A percentile compares a stretch with the other conserved stretches of the same genome.
Evolutionary conservation across 2,329 filamentous ascomycete genomes (phyloP).

Genomic region (Herpomyces periplanetae): DNA sequence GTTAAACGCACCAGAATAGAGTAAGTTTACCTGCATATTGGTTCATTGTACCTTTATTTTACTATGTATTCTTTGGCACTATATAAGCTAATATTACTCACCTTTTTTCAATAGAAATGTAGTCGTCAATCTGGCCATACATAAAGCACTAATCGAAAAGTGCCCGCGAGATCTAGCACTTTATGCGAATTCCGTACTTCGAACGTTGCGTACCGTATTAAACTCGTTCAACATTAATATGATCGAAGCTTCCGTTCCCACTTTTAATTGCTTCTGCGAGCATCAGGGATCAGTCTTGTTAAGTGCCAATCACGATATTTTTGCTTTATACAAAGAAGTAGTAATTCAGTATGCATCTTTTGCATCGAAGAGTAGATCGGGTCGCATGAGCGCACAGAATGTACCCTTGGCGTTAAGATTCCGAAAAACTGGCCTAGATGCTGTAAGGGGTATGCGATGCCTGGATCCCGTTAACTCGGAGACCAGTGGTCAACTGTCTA

Average conservation of each 20-base stretch:
- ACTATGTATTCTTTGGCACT: slow-evolving; percentile 3
- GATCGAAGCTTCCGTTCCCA: slow-evolving; percentile 54
- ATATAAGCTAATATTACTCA: slow-evolving; percentile 1
- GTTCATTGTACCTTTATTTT: slow-evolving; percentile 1
- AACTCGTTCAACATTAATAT: slow-evolving; percentile 58
- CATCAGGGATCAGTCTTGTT: slow-evolving; percentile 56
- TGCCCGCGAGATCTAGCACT: slow-evolving; percentile 57
- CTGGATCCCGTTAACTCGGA: slow-evolving; percentile 40
- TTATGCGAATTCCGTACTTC: slow-evolving; percentile 47
- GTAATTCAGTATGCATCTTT: slow-evolving; percentile 41
- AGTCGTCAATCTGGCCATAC: slow-evolving; percentile 70
- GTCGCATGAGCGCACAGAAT: too few relatives aligned
- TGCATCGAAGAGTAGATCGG: slow-evolving; percentile 21
- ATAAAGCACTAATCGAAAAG: slow-evolving; percentile 70
- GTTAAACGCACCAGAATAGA: slow-evolving; percentile 60
- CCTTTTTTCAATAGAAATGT: slow-evolving; percentile 22
- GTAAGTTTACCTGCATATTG: slow-evolving; percentile 14
- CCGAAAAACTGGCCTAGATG: slow-evolving; percentile 10
- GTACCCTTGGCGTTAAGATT: too few relatives aligned
- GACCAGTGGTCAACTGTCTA: slow-evolving; percentile 30
- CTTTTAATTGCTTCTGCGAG: slow-evolving; percentile 55
- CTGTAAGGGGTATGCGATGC: slow-evolving; percentile 29
- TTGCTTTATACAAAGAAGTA: slow-evolving; percentile 41
- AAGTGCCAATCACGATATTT: slow-evolving; percentile 46
- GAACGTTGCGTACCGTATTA: slow-evolving; percentile 43